Evolutionary conservation across 1,139 yeast genomes (phyloP).

Genomic region (Yamadazyma sp.): DNA sequence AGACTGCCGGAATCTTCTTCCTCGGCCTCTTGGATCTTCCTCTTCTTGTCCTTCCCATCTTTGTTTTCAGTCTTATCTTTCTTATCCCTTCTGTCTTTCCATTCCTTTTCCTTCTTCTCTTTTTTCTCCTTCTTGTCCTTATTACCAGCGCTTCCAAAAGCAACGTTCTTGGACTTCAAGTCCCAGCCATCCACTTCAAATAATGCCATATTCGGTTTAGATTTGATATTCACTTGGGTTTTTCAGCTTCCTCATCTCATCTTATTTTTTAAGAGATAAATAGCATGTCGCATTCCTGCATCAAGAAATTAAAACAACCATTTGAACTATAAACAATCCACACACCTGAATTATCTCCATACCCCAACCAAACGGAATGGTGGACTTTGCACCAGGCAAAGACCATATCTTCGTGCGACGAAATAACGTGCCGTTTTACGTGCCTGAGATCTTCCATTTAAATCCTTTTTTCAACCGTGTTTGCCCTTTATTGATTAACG

Average conservation of each 20-base stretch:
- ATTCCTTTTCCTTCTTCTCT: constrained; percentile 13
- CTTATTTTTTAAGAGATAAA: not conserved
- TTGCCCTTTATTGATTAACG: constrained; percentile 17
- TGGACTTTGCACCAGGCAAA: constrained; percentile 19
- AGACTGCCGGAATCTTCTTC: constrained; percentile 5
- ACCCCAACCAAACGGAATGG: too few relatives aligned
- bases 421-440: constrained; percentile 13
- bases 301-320: not conserved
- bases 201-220: constrained; percentile 52
- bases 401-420: constrained; percentile 18
- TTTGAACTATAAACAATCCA: too few relatives aligned
- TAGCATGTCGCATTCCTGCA: constrained; percentile 1
- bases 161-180: constrained; percentile 54
- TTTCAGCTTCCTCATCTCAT: constrained; percentile 11
- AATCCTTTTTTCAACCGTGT: constrained; percentile 9
- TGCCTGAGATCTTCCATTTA: constrained; percentile 19
- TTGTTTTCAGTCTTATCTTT: constrained; percentile 13
- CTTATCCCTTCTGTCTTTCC: constrained; percentile 10
- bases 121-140: constrained; percentile 30
- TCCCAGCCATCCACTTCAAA: constrained; percentile 87
- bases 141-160: constrained; percentile 38
- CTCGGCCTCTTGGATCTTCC: constrained; percentile 5
- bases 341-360: not conserved
- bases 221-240: not conserved
- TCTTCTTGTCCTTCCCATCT: constrained; percentile 9